These are phyloP conservation scores for Yarrowia yakushimensis DNA, from an alignment of 805 yeast genomes.

Conservation along the genomic window DNA sequence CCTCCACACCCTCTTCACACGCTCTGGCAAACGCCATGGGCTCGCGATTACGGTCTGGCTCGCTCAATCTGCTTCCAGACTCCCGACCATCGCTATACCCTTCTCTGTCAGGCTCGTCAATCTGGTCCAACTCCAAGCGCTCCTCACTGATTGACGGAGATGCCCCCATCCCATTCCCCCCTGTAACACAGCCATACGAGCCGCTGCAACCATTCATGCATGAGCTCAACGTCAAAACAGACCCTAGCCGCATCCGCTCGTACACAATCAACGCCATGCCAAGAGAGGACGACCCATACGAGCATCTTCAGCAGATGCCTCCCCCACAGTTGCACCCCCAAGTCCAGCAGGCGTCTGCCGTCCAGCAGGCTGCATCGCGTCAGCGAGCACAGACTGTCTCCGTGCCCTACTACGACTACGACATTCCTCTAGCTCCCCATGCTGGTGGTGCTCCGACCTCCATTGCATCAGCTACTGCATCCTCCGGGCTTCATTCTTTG, in stretches of 20 bases:
- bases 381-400: constrained; percentile 18
- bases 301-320: constrained; percentile 7
- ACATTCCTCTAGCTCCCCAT: constrained; percentile 5
- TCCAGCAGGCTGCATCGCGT: constrained; percentile 8
- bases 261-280: constrained; percentile 35
- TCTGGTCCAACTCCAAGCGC: constrained; percentile 31
- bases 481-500: constrained; percentile 2
- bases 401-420: constrained; percentile 16
- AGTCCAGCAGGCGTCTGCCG: constrained; percentile 17
- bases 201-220: constrained; percentile 35
- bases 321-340: constrained; percentile 25
- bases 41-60: constrained; percentile 33
- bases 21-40: constrained; percentile 15
- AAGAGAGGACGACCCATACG: constrained; percentile 19
- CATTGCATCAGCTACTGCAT: constrained; percentile 7
- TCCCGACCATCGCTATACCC: constrained; percentile 29
- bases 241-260: constrained; percentile 35
- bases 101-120: constrained; percentile 34
- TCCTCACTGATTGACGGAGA: constrained; percentile 22
- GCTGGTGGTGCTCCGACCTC: not conserved
- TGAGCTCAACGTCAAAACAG: constrained; percentile 37
- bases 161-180: constrained; percentile 31
- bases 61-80: constrained; percentile 33
- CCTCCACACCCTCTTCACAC: constrained; percentile 7
- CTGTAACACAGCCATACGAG: constrained; percentile 30